A percentile compares a stretch with the other conserved stretches of the same genome.
Conservation (phyloP, 176 grass and related monocot species). For the Oryza meyeriana region DNA sequence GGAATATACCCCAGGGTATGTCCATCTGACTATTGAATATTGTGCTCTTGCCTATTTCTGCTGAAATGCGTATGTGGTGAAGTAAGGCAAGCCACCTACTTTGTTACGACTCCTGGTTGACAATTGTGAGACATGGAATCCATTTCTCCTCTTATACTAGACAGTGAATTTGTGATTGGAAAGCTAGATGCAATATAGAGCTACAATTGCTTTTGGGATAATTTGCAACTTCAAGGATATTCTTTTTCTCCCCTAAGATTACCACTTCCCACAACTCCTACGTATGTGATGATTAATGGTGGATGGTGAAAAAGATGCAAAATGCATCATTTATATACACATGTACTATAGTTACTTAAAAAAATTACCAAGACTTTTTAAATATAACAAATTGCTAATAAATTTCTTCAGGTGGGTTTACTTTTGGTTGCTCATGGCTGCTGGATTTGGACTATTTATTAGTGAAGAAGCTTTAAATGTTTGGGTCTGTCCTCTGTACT, state of each 20-base stretch:
- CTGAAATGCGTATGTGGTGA: background rate
- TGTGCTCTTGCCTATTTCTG: background rate
- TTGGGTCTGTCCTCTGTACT: conserved; percentile 87
- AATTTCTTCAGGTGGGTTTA: conserved; percentile 75
- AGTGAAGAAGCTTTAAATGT: conserved; percentile 92
- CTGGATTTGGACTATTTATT: conserved; percentile 84
- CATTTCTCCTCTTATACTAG: background rate
- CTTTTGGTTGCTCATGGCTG: conserved; percentile 90
- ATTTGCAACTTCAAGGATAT: background rate
- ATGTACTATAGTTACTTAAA: background rate
- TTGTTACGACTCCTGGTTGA: background rate
- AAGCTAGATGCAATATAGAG: background rate
- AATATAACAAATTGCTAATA: background rate
- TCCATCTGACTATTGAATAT: conserved; percentile 15
- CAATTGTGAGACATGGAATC: background rate
- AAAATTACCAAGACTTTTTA: background rate
- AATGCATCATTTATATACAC: background rate
- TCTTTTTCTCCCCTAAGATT: background rate
- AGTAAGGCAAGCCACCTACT: background rate
- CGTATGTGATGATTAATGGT: background rate
- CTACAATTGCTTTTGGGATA: background rate
- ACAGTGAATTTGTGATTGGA: background rate
- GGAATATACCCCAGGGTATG: conserved; percentile 76
- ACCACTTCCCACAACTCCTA: background rate
- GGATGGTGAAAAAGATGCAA: background rate